Evolutionary conservation across 179 eudicot genomes (phyloP), one percentile per base, ranked within the genome.

Genomic region (Spergularia azorica): DNA sequence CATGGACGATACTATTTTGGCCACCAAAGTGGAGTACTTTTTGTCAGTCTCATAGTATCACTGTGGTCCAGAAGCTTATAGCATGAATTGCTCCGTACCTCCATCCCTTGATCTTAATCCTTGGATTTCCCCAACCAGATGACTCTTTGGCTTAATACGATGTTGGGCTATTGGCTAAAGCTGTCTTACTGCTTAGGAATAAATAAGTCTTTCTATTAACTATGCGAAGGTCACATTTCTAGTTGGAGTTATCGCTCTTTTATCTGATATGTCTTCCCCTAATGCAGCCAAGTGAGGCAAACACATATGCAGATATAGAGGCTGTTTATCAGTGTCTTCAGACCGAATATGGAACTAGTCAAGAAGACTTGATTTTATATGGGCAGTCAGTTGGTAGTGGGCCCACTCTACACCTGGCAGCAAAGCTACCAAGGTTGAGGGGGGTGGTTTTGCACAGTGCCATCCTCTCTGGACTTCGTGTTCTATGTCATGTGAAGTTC

Each of bases 341-440:
- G 81, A 87, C 94, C 2, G 96, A 93, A 73, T 95, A 93, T 58
- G 99, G 99, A 60, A 78, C 88, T 39, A 86, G 97, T 83, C 99
- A 95, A 81, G 99, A 95, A 84, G 91, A 95, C 80, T 75, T 95
- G 59, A 93, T 95, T 79, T 83, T 95, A 72, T 95, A 95, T 26
- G 99, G 99, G 21, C 99, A 95, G 78, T 95, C 99, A 1, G 99
- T 95, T 63, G 98, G 99, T 79, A 95, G 99, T 70, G 98, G 99
- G 39, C 98, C 99, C 62, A 95, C 98, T 12, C 76, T 95, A 70
- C 98, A 95, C 80, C 83, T 95, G 69, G 97, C 99, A 14, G 87
- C 99, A 66, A 87, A 91, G 75, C 83, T 93, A 71, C 99, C 98
- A 26, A 90, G 98, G 78, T 76, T 95, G 83, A 93, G 99, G 79